A percentile compares a stretch with the other conserved stretches of the same genome.
These are phyloP conservation scores for Candida gorgasii DNA, from an alignment of 805 yeast genomes.

Conservation along the genomic window DNA sequence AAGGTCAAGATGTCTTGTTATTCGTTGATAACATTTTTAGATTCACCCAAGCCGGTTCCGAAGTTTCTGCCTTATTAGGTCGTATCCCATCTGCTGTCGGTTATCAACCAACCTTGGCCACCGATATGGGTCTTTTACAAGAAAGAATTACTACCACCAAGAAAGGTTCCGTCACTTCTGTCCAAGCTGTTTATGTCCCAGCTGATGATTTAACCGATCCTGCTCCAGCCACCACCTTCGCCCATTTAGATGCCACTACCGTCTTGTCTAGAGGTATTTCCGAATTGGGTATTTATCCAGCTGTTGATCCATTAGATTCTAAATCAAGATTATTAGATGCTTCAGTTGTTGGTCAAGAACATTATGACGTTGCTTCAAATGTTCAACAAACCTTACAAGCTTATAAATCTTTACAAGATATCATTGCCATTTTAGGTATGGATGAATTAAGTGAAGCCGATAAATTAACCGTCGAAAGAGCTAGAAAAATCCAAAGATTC, in stretches of 20 bases:
- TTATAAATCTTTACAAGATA: constrained; percentile 99
- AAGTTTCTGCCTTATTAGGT: constrained; percentile 98
- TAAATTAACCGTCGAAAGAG: constrained; percentile 99
- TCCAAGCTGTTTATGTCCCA: constrained; percentile 99
- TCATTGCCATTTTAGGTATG: constrained; percentile 99
- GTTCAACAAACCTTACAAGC: constrained; percentile 99
- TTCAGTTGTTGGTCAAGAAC: constrained; percentile 97
- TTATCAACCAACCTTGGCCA: constrained; percentile 99
- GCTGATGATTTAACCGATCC: constrained; percentile 99
- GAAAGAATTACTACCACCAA: constrained; percentile 99
- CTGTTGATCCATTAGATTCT: constrained; percentile 99
- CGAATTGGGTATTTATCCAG: constrained; percentile 99
- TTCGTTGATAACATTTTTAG: constrained; percentile 99
- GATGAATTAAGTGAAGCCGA: constrained; percentile 99
- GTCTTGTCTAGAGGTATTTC: constrained; percentile 99
- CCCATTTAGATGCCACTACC: constrained; percentile 99
- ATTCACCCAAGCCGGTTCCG: constrained; percentile 99
- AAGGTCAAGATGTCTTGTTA: constrained; percentile 99
- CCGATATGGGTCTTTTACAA: constrained; percentile 99
- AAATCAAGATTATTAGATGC: constrained; percentile 98
- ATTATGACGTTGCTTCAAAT: constrained; percentile 89
- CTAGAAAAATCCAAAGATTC: constrained; percentile 99
- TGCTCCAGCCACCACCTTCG: constrained; percentile 99
- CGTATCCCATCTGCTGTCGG: constrained; percentile 99
- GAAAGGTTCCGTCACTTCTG: constrained; percentile 99